Conservation (phyloP, 192 early-diverging fungal genomes). For the Diversispora eburnea region DNA sequence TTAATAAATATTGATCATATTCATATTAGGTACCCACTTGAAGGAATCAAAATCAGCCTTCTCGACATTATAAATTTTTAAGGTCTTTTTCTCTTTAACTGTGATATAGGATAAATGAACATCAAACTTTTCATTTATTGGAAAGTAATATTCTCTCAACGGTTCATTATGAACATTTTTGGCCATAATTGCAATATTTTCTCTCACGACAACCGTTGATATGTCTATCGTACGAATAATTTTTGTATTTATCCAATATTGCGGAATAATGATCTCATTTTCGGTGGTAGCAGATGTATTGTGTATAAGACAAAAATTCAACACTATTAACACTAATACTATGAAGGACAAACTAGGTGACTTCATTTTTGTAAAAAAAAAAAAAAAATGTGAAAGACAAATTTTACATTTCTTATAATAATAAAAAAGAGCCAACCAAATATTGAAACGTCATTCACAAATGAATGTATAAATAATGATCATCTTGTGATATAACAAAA, state of each 20-base stretch:
- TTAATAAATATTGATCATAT: background rate
- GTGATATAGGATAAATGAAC: constrained; percentile 39
- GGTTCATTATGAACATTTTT: constrained; percentile 43
- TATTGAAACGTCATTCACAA: too few relatives aligned
- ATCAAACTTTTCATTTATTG: constrained; percentile 32
- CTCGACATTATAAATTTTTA: constrained; percentile 36
- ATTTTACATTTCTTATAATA: too few relatives aligned
- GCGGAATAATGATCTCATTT: constrained; percentile 31
- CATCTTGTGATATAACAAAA: too few relatives aligned
- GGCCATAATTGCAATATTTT: constrained; percentile 42
- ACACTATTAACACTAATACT: background rate
- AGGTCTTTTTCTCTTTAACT: constrained; percentile 44
- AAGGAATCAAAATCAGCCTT: constrained; percentile 29
- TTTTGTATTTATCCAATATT: constrained; percentile 53
- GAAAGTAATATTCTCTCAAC: constrained; percentile 47
- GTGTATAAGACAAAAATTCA: background rate
- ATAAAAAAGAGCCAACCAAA: too few relatives aligned
- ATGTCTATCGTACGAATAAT: constrained; percentile 62
- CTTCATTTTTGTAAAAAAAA: too few relatives aligned
- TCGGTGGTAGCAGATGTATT: constrained; percentile 5
- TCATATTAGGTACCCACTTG: constrained; percentile 13
- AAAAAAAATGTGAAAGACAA: too few relatives aligned
- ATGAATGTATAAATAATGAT: too few relatives aligned
- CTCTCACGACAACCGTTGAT: constrained; percentile 45
- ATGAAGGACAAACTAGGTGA: too few relatives aligned